Evolutionary conservation across 257 asterid genomes (phyloP).

Genomic region (Salvia splendens): DNA sequence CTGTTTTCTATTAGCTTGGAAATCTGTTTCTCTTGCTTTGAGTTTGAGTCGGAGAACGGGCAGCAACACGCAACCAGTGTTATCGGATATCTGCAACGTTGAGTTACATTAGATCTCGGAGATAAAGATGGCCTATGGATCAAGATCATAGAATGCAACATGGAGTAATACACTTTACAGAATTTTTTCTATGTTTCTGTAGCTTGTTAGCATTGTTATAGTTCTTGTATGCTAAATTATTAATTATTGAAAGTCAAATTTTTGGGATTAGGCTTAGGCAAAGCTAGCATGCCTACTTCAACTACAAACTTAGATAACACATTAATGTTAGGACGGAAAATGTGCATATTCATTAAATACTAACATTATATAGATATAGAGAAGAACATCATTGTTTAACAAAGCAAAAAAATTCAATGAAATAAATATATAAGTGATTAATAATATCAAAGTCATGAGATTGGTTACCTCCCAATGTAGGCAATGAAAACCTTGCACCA

Average conservation of each 20-base stretch:
- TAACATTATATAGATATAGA: background rate
- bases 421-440: background rate
- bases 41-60: constrained; percentile 20
- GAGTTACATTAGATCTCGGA: background rate
- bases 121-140: constrained; percentile 24
- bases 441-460: background rate
- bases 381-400: background rate
- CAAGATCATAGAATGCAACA: constrained; percentile 22
- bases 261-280: constrained; percentile 26
- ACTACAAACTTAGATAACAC: background rate
- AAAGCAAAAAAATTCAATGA: no score
- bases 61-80: constrained; percentile 25
- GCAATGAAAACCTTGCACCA: background rate
- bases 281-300: constrained; percentile 11
- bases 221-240: background rate
- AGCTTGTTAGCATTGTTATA: background rate
- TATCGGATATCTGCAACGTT: constrained; percentile 27
- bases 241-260: background rate
- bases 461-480: background rate
- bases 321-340: background rate
- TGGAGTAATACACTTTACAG: background rate
- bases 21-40: constrained; percentile 12
- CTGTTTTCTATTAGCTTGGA: background rate
- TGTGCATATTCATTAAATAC: background rate
- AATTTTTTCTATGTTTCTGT: background rate